These are phyloP conservation scores for Gaeumannomyces tritici DNA, from an alignment of 2,329 filamentous ascomycete species.

Conservation along the genomic window DNA sequence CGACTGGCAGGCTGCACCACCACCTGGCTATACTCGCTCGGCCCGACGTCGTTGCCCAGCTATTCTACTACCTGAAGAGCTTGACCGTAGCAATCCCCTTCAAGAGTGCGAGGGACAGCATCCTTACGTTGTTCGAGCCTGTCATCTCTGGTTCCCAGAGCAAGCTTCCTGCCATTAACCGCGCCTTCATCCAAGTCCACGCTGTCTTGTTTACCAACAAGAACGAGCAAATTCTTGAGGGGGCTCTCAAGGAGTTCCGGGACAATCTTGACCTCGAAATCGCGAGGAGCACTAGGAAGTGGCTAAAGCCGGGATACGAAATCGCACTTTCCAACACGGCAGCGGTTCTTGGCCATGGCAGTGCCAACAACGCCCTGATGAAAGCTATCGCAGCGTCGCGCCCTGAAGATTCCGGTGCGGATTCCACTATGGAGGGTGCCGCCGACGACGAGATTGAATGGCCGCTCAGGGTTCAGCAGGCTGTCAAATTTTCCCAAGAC, in stretches of 20 bases:
- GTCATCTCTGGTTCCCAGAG: slow-evolving; percentile 23
- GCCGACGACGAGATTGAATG: background rate
- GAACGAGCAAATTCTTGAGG: slow-evolving; percentile 33
- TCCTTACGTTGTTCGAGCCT: slow-evolving; percentile 60
- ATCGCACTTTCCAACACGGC: slow-evolving; percentile 48
- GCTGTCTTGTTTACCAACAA: slow-evolving; percentile 52
- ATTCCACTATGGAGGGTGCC: slow-evolving; percentile 8
- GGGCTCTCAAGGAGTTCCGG: slow-evolving; percentile 38
- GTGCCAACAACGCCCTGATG: slow-evolving; percentile 35
- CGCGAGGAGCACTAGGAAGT: slow-evolving; percentile 34
- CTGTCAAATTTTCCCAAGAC: slow-evolving; percentile 25
- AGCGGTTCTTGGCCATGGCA: slow-evolving; percentile 42
- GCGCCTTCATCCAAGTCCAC: slow-evolving; percentile 53
- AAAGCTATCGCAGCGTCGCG: slow-evolving; percentile 19
- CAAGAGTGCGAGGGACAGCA: slow-evolving; percentile 55
- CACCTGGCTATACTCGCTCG: slow-evolving; percentile 74
- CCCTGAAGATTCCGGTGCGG: slow-evolving; percentile 8
- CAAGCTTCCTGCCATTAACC: slow-evolving; percentile 37
- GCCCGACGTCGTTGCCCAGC: slow-evolving; percentile 58
- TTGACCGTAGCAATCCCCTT: slow-evolving; percentile 62
- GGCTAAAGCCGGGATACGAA: slow-evolving; percentile 43
- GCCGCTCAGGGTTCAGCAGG: background rate
- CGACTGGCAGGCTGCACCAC: slow-evolving; percentile 73
- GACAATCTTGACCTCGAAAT: slow-evolving; percentile 48
- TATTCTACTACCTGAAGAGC: slow-evolving; percentile 64